These are phyloP conservation scores for Neodidymelliopsis sp. DNA, from an alignment of 2,329 filamentous ascomycete genomes.

Conservation along the genomic window DNA sequence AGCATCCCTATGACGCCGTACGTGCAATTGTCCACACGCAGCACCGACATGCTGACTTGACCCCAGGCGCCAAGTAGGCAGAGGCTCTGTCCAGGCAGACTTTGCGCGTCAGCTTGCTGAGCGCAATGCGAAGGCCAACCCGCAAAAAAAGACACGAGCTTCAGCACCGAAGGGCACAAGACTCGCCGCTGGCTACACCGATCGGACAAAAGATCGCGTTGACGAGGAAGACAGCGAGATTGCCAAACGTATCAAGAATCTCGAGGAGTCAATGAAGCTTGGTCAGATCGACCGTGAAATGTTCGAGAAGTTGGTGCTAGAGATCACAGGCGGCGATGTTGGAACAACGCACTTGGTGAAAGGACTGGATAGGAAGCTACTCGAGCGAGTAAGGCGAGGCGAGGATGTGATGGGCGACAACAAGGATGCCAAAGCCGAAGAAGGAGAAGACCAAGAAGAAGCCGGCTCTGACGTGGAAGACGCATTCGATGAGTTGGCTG, in stretches of 20 bases:
- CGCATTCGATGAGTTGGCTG: constrained; percentile 61
- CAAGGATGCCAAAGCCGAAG: constrained; percentile 47
- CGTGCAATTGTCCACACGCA: constrained; percentile 41
- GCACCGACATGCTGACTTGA: constrained; percentile 10
- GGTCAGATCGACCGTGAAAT: constrained; percentile 82
- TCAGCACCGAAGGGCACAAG: constrained; percentile 83
- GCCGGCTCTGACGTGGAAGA: constrained; percentile 50
- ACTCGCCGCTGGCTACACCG: constrained; percentile 80
- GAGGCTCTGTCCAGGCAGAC: constrained; percentile 63
- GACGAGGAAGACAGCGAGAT: constrained; percentile 63
- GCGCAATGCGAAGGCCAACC: constrained; percentile 63
- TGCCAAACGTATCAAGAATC: constrained; percentile 73
- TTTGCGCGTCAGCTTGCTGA: constrained; percentile 88
- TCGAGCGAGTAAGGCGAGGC: constrained; percentile 72
- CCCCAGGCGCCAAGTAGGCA: constrained; percentile 68
- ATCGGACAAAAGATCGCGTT: constrained; percentile 73
- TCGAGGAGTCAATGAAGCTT: constrained; percentile 83
- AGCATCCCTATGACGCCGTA: constrained; percentile 96
- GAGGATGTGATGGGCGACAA: constrained; percentile 59
- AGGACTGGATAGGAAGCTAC: constrained; percentile 84
- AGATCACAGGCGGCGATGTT: constrained; percentile 84
- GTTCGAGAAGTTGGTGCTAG: constrained; percentile 75
- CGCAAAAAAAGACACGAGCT: constrained; percentile 76
- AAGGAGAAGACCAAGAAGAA: constrained; percentile 36
- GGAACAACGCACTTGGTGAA: constrained; percentile 87